Base-by-base conservation (phyloP, 2,329 filamentous ascomycete species). In the Nemania serpens region DNA sequence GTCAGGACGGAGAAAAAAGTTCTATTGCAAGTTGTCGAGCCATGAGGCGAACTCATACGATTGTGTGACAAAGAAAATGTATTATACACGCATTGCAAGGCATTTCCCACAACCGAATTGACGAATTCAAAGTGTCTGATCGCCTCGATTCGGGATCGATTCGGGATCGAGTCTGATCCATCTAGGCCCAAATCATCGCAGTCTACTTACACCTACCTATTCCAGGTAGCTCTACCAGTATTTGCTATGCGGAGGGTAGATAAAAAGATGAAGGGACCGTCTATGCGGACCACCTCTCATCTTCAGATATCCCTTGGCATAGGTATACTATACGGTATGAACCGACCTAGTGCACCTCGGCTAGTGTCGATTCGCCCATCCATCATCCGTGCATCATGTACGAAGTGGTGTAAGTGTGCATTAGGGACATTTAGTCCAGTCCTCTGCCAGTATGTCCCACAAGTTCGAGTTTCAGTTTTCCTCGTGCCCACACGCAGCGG, bases 21-120 rank as follows among this genome's bases (percentile, higher is more conserved):
- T 34, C 11, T 49, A 6, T 12, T 7, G 25, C 39, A 52, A 17
- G 39, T 22, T 9, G 52, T 25, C 15, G 20, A 41, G 12, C 17
- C 9, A 56, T 56, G 56, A 45, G 36, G 17, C 57, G 53, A 63
- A 49, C 56, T 63, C 57, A 47, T 51, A 63, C 57, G 53, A 63
- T 54, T 4, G 5, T 29, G 7, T 29, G 25, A 29, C 25, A 7
- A 29, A 29, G 7, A 7, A 7, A 29, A 29, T 29, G n/a, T n/a
- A 29, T 29, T 29, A 29, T 7, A 29, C 25, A 29, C 25, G 7
- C 25, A 29, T 29, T 29, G 4, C 25, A 29, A 29, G 25, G 13
- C 9, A 33, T 3, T 20, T n/a, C 33, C 22, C 22, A 52, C 41
- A 34, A 51, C 22, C 33, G 25, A 55, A 51, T 51, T 46, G 52